Base-by-base conservation (phyloP, 768 basidiomycete species). In the Psilocybe azurescens region DNA sequence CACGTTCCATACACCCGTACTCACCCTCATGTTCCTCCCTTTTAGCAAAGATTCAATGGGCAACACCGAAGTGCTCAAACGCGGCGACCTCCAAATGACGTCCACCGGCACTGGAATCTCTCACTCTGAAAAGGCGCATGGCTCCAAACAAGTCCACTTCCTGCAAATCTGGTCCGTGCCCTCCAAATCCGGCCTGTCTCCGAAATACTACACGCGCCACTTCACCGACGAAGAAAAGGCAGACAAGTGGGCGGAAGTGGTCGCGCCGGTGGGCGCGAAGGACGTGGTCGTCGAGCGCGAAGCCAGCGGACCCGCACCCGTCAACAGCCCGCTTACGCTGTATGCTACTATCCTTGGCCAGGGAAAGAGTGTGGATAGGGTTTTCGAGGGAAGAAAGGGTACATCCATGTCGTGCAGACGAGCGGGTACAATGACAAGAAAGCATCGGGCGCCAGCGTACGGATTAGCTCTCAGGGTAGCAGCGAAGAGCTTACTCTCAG, bases 51-150 rank as follows among this genome's bases (percentile, higher is more conserved):
- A 98, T 75, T 93, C 89, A 5, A 93, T 97, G 91, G 89, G 90
- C 41, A 97, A 97, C 77, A 83, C 84, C 58, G 97, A 99, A 73
- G 81, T 95, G 61, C 85, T 98, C 71, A 88, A 89, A 72, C 87
- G 94, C 16, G 97, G 97, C 1, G 91, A 94, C 67, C 67, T 98
- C 33, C 96, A 98, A 74, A 86, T 97, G 78, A 95, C 95, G 2
- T 94, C 91, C 1, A 88, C 96, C 0, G 96, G 96, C 10, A 95
- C 90, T 0, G 97, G 97, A 3, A 97, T 98, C 69, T 82, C 87
- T 0, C 96, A 98, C 74, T 89, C 89, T 32, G 83, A 86, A 71
- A 82, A 83, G 49, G 74, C 80, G 1, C 69, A 82, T 58, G 81
- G 82, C 18, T 53, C 69, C 38, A 73, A 73, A 41, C 75, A 74